Evolutionary conservation across 148 eudicot species (phyloP).

Genomic region (Vaccinium macrocarpon): DNA sequence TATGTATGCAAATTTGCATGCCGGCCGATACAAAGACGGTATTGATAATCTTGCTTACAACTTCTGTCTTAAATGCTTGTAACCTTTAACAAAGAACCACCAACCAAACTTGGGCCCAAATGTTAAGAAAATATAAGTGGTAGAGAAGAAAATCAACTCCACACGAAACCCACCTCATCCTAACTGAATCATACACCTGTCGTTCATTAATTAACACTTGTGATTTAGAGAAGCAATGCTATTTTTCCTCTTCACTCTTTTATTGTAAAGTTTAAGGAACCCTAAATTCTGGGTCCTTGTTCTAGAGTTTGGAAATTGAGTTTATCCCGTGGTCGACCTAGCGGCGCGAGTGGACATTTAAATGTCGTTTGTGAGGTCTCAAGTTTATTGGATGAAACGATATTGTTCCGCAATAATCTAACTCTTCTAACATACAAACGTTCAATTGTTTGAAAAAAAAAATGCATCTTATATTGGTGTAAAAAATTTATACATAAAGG

Average conservation of each 20-base stretch:
- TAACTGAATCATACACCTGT: not conserved
- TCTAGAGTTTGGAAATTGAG: not conserved
- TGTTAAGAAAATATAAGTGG: not conserved
- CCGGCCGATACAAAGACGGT: no score
- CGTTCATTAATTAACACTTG: not conserved
- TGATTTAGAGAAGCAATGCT: not conserved
- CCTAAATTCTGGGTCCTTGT: not conserved
- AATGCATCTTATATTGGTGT: not conserved
- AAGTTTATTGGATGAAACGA: no score
- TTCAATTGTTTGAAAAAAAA: no score
- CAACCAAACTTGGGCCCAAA: not conserved
- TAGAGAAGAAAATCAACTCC: not conserved
- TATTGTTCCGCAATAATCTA: no score
- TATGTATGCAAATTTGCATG: no score
- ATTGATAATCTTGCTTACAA: not conserved
- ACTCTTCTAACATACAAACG: no score
- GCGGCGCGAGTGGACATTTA: not conserved
- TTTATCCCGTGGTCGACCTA: not conserved
- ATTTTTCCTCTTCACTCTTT: not conserved
- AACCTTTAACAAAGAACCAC: not conserved
- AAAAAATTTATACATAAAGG: not conserved
- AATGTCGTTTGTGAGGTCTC: no score
- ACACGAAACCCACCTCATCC: slow-evolving; percentile 3
- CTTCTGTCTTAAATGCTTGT: not conserved
- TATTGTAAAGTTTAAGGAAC: not conserved